Base-by-base conservation (phyloP, 2,329 filamentous ascomycete genomes). In the Seiridium cupressi region DNA sequence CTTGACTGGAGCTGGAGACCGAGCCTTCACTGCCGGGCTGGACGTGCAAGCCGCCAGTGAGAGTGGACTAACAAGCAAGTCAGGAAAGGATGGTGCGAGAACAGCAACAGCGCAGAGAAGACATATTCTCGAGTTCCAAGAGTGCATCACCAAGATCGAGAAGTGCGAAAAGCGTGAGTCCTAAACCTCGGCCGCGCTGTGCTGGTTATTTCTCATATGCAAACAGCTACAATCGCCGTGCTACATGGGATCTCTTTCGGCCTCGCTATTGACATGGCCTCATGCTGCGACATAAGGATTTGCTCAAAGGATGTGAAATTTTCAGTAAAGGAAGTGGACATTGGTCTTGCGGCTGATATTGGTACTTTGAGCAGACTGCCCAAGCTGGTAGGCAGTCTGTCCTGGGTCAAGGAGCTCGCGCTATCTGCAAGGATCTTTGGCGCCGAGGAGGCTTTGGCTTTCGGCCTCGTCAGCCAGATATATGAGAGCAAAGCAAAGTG, bases 21-120 rank as follows among this genome's bases (percentile, higher is more conserved):
- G 87, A 66, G 93, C 92, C 36, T 98, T 97, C 78, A 93, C 91
- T 2, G 83, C 91, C 0, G 94, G 94, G 0, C 79, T 98, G 26
- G 94, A 98, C 74, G 89, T 97, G 56, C 82, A 89, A 70, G 88
- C 88, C 6, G 89, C 90, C 10, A 82, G 81, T 10, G 69, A 85
- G 67, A 80, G 81, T 40, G 74, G 79, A 1, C 69, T 84, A 26
- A 69, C 84, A 36, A 68, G 70, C 18, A 71, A 71, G 35, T 65
- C 66, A 3, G 68, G 65, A 13, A 56, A 61, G 9, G 92, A 96
- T 71, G 72, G 80, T 0, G 89, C 89, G 2, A 84, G 92, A 64
- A 85, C 79, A 65, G 89, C 90, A 0, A 81, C 82, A 42, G 68
- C 69, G 3, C 69, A 93, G 55, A 84, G 91, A 54, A 83, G 87